Conservation (phyloP, 768 basidiomycete genomes). For the Kwoniella sp. region DNA sequence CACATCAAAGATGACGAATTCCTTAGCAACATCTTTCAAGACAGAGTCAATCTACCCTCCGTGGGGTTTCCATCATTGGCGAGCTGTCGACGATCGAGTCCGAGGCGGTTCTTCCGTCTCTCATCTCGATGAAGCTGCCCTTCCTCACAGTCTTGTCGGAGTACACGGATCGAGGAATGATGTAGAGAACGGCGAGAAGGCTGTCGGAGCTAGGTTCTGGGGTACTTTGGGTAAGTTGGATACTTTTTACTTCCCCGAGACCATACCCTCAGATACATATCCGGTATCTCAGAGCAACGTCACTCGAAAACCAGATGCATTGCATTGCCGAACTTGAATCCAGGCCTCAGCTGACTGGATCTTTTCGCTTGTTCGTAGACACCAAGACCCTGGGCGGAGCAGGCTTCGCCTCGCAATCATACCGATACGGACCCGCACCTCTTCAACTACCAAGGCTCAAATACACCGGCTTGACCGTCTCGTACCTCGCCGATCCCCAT, state of each 20-base stretch:
- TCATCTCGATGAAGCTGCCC: constrained; percentile 40
- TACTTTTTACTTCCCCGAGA: background rate
- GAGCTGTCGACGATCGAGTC: constrained; percentile 56
- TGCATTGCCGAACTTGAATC: too few relatives aligned
- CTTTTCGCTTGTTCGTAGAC: constrained; percentile 41
- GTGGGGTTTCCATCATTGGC: constrained; percentile 51
- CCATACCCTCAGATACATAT: too few relatives aligned
- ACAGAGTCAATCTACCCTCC: constrained; percentile 42
- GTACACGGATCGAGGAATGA: background rate
- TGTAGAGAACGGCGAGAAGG: constrained; percentile 13
- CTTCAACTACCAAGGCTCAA: constrained; percentile 35
- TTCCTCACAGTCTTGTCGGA: background rate
- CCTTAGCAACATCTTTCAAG: background rate
- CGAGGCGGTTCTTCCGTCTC: constrained; percentile 55
- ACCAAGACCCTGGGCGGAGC: constrained; percentile 57
- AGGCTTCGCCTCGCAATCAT: constrained; percentile 58
- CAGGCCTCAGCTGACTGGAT: too few relatives aligned
- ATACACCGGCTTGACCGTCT: constrained; percentile 32
- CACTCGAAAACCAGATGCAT: too few relatives aligned
- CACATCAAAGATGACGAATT: background rate
- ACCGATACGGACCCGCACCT: constrained; percentile 45
- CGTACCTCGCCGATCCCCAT: constrained; percentile 22
- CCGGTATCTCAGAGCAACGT: too few relatives aligned
- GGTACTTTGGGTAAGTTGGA: constrained; percentile 49
- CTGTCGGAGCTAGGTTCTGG: constrained; percentile 47